Evolutionary conservation across 768 basidiomycete genomes (phyloP).

Genomic region (Rhizopogon rudus): DNA sequence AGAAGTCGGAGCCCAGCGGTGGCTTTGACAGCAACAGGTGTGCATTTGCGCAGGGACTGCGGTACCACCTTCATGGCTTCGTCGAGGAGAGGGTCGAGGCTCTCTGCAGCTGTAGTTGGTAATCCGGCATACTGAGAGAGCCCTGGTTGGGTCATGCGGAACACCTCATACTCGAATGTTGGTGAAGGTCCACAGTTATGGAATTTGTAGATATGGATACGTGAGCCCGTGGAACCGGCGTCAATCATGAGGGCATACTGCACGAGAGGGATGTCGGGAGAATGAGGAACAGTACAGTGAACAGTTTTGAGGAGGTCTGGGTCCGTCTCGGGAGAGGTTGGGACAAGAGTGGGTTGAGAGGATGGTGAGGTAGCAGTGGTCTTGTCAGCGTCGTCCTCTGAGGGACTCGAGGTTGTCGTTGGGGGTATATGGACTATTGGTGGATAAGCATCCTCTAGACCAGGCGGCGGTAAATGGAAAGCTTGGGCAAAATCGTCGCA

Average conservation of each 20-base stretch:
- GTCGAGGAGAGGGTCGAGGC: constrained; percentile 74
- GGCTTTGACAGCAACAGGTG: constrained; percentile 89
- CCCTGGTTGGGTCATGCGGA: constrained; percentile 78
- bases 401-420: not conserved
- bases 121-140: constrained; percentile 57
- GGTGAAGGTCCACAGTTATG: constrained; percentile 79
- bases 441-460: constrained; percentile 20
- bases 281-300: constrained; percentile 59
- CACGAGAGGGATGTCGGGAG: constrained; percentile 50
- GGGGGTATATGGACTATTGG: constrained; percentile 12
- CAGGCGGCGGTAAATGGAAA: constrained; percentile 11
- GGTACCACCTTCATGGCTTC: constrained; percentile 82
- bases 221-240: constrained; percentile 94
- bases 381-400: not conserved
- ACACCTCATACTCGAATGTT: constrained; percentile 88
- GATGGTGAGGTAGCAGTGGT: not conserved
- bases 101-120: constrained; percentile 69
- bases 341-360: constrained; percentile 12
- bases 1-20: constrained; percentile 84
- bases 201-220: constrained; percentile 99
- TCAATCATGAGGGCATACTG: constrained; percentile 98
- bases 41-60: constrained; percentile 51
- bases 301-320: constrained; percentile 70
- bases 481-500: constrained; percentile 18
- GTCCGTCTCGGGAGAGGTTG: constrained; percentile 66